Evolutionary conservation across 164 flowering plant species (phyloP).

Genomic region (Tetracentron sinense): DNA sequence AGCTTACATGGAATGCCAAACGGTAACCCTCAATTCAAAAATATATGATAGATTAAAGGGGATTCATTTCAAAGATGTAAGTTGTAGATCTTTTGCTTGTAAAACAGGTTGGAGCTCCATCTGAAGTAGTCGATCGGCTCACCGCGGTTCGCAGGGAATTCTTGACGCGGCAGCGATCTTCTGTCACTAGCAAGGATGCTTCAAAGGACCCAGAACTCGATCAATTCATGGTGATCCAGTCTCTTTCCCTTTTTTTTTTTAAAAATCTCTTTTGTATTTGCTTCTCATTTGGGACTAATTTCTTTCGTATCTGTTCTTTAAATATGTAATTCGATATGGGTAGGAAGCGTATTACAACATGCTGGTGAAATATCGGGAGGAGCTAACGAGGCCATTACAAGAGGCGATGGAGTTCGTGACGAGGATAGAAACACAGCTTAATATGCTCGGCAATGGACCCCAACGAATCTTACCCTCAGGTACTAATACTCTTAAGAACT

Average conservation of each 20-base stretch:
- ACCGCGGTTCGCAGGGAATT: conserved; percentile 65
- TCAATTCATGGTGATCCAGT: conserved; percentile 73
- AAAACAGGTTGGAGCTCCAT: conserved; percentile 83
- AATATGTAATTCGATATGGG: not conserved
- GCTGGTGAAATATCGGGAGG: conserved; percentile 90
- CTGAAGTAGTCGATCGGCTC: conserved; percentile 69
- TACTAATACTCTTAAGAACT: conserved; percentile 18
- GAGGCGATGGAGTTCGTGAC: conserved; percentile 97
- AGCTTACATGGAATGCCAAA: conserved; percentile 94
- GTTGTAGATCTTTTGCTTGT: not conserved
- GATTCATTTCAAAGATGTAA: not conserved
- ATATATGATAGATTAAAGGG: too few relatives aligned
- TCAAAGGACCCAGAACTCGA: conserved; percentile 87
- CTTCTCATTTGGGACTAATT: too few relatives aligned
- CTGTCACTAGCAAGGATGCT: conserved; percentile 28
- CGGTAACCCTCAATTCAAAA: conserved; percentile 36
- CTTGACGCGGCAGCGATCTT: conserved; percentile 56
- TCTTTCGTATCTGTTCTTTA: not conserved
- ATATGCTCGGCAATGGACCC: conserved; percentile 44
- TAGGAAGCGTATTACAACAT: conserved; percentile 93
- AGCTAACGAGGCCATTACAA: conserved; percentile 81
- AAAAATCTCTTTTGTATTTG: not conserved
- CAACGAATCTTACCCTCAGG: conserved; percentile 53
- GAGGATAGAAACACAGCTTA: conserved; percentile 80
- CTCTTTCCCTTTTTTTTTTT: not conserved